phyloP scores from a whole-genome alignment of 768 basidiomycete genomes.

The Rhodotorula kratochvilovae region DNA sequence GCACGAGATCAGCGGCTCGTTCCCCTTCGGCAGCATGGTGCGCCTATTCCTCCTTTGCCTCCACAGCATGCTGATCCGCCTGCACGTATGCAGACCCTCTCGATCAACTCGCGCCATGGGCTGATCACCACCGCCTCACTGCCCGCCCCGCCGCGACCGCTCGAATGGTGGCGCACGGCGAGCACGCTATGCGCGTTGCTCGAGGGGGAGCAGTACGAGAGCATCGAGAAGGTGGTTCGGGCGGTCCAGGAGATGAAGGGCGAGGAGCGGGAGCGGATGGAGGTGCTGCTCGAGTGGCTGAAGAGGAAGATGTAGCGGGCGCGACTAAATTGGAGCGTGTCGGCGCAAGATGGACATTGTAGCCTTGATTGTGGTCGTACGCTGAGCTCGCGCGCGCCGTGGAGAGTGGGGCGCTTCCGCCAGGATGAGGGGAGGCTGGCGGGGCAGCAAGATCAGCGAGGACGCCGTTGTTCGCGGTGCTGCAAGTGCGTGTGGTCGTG shows the following conservation, averaged over 20 bases:
- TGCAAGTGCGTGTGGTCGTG: no score
- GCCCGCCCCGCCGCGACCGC: neutral
- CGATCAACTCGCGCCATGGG: slow-evolving; percentile 39
- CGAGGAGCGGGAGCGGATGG: neutral
- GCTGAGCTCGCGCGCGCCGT: no score
- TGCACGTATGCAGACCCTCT: slow-evolving; percentile 16
- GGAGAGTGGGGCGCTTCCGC: no score
- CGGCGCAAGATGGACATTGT: no score
- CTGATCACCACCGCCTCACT: slow-evolving; percentile 36
- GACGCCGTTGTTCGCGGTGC: no score
- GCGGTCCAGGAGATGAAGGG: neutral
- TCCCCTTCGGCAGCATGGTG: slow-evolving; percentile 37
- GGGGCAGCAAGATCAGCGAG: no score
- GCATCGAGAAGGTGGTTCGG: slow-evolving; percentile 14
- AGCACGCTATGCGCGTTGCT: slow-evolving; percentile 18
- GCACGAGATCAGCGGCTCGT: slow-evolving; percentile 53
- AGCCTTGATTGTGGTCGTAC: no score
- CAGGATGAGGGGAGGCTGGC: neutral
- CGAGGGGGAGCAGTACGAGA: slow-evolving; percentile 37
- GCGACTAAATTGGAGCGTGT: neutral
- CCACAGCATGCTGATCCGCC: neutral
- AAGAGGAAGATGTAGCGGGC: slow-evolving; percentile 23
- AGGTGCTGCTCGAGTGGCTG: slow-evolving; percentile 32
- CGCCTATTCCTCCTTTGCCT: neutral
- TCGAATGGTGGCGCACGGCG: slow-evolving; percentile 8